These are phyloP conservation scores for Verticillium klebahnii DNA, from an alignment of 2,329 filamentous ascomycete species.

Conservation along the genomic window DNA sequence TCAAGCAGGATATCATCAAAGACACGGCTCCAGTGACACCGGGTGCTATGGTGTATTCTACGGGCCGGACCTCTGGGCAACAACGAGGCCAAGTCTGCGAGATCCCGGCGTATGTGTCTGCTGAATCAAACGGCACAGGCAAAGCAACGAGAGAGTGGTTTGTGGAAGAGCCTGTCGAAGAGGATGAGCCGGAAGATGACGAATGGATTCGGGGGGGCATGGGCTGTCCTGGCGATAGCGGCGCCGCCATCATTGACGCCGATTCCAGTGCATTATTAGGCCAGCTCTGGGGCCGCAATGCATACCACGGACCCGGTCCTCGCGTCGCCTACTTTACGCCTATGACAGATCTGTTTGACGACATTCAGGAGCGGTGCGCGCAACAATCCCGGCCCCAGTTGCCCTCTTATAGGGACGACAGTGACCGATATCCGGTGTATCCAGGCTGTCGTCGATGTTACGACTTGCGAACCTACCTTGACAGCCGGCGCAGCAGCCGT, in stretches of 20 bases:
- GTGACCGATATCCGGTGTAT: conserved; percentile 32
- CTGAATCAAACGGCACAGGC: conserved; percentile 31
- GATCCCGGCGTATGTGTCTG: conserved; percentile 36
- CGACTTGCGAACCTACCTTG: conserved; percentile 33
- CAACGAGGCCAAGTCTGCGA: conserved; percentile 37
- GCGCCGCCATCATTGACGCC: conserved; percentile 37
- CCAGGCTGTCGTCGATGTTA: conserved; percentile 37
- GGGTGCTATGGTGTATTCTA: conserved; percentile 30
- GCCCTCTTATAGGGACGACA: conserved; percentile 34
- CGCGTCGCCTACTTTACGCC: conserved; percentile 39
- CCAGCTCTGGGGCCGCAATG: conserved; percentile 40
- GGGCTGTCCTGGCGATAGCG: conserved; percentile 39
- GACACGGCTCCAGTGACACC: conserved; percentile 25
- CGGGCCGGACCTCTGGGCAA: conserved; percentile 37
- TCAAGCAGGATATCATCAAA: conserved; percentile 26
- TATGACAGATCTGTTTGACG: conserved; percentile 37
- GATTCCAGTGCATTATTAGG: conserved; percentile 32
- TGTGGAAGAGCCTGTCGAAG: conserved; percentile 32
- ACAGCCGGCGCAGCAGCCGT: conserved; percentile 35
- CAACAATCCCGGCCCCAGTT: conserved; percentile 32
- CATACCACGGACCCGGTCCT: conserved; percentile 35
- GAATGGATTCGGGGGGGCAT: conserved; percentile 40
- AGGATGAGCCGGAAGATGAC: conserved; percentile 30
- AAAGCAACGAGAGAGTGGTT: conserved; percentile 42
- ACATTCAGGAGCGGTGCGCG: conserved; percentile 39